Conservation (phyloP, 495 filamentous ascomycete genomes). For the Aspergillus sclerotiicarbonarius region DNA sequence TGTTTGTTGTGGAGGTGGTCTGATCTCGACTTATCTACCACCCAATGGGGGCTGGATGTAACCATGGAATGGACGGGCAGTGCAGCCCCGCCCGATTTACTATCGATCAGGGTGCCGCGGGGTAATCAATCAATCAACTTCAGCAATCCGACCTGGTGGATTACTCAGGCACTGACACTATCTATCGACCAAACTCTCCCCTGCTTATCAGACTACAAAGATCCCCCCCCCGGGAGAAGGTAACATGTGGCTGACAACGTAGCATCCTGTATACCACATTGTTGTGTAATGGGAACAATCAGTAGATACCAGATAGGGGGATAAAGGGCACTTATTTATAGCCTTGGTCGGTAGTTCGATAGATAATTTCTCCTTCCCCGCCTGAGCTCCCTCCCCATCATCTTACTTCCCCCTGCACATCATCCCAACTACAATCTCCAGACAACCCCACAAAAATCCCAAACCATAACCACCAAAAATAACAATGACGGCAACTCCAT, state of each 20-base stretch:
- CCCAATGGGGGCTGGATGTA: not conserved
- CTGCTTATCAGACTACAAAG: not conserved
- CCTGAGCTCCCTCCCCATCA: not conserved
- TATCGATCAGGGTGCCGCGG: not conserved
- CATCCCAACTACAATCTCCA: not conserved
- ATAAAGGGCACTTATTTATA: not conserved
- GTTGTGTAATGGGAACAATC: conserved; percentile 7
- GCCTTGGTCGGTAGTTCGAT: not conserved
- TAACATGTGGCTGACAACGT: conserved; percentile 5
- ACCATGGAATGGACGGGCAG: not conserved
- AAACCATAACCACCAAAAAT: conserved; percentile 10
- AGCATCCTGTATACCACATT: conserved; percentile 10
- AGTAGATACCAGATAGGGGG: not conserved
- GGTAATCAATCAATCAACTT: not conserved
- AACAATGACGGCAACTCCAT: conserved; percentile 20
- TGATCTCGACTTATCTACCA: too few species aligned
- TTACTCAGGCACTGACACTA: not conserved
- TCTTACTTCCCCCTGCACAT: not conserved
- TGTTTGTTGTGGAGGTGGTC: not conserved
- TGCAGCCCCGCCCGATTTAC: not conserved
- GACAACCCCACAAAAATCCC: not conserved
- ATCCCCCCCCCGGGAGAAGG: not conserved
- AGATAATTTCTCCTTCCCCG: not conserved
- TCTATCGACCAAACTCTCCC: not conserved
- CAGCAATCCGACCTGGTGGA: not conserved